Evolutionary conservation across 1,284 basidiomycete genomes (phyloP).

Genomic region (Moniliophthora roreri): DNA sequence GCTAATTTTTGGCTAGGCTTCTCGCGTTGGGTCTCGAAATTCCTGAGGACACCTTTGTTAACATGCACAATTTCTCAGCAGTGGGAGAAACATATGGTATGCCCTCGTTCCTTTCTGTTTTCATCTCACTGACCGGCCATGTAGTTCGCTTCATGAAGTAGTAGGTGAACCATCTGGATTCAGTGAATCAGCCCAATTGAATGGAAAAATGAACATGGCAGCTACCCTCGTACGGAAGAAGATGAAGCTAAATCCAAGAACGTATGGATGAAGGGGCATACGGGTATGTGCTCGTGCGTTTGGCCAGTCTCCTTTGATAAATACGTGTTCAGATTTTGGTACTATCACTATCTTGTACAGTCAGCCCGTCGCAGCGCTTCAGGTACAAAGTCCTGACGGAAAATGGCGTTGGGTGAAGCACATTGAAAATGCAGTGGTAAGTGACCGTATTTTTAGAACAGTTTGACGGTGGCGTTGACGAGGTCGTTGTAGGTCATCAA

Average conservation of each 20-base stretch:
- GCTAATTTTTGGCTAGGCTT: background rate
- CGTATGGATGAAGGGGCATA: conserved; percentile 48
- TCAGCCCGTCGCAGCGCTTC: conserved; percentile 59
- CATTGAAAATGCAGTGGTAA: conserved; percentile 58
- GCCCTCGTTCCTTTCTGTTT: conserved; percentile 5
- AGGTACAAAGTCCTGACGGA: conserved; percentile 51
- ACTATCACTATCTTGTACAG: conserved; percentile 57
- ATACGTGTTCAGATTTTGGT: conserved; percentile 36
- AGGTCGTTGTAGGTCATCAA: conserved; percentile 1
- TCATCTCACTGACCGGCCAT: conserved; percentile 13
- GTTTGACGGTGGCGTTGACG: background rate
- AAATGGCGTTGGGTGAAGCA: conserved; percentile 62
- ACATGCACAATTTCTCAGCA: conserved; percentile 47
- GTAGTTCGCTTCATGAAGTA: conserved; percentile 49
- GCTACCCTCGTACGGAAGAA: conserved; percentile 42
- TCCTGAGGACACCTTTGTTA: conserved; percentile 51
- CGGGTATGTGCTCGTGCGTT: background rate
- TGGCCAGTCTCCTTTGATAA: background rate
- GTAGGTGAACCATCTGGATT: conserved; percentile 20
- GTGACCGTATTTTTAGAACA: background rate
- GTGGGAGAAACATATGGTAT: conserved; percentile 45
- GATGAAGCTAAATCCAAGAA: conserved; percentile 44
- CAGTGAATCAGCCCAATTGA: background rate
- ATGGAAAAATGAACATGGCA: conserved; percentile 13
- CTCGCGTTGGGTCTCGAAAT: conserved; percentile 54